These are phyloP conservation scores for Candida piceae DNA, from an alignment of 805 yeast species.

Conservation along the genomic window DNA sequence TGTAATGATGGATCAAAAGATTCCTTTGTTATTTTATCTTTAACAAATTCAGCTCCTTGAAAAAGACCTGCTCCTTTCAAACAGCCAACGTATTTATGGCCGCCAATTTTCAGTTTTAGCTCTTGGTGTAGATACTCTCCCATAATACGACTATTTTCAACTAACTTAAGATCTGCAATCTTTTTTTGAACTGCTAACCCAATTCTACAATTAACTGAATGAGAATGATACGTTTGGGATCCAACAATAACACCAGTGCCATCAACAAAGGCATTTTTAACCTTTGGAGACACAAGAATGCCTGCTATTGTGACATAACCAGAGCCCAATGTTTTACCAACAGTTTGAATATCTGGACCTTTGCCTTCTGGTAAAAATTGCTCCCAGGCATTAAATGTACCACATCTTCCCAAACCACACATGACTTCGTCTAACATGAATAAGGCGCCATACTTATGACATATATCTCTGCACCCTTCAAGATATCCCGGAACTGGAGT, in stretches of 20 bases:
- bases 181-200: conserved; percentile 42
- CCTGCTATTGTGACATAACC: conserved; percentile 47
- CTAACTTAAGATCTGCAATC: conserved; percentile 31
- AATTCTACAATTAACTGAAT: conserved; percentile 39
- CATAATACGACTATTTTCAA: conserved; percentile 34
- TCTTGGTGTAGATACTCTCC: conserved; percentile 39
- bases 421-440: conserved; percentile 49
- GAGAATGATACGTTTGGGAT: conserved; percentile 46
- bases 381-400: conserved; percentile 38
- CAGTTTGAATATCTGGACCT: conserved; percentile 43
- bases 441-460: conserved; percentile 46
- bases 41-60: conserved; percentile 46
- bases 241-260: conserved; percentile 39
- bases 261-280: conserved; percentile 30
- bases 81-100: conserved; percentile 36
- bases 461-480: conserved; percentile 39
- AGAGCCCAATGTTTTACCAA: conserved; percentile 46
- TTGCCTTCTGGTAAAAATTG: conserved; percentile 16
- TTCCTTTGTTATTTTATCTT: conserved; percentile 40
- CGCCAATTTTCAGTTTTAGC: conserved; percentile 25
- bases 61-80: conserved; percentile 51
- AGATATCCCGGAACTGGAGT: conserved; percentile 42
- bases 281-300: conserved; percentile 36
- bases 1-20: conserved; percentile 32
- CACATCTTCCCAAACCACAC: conserved; percentile 53